Evolutionary conservation across 257 asterid genomes (phyloP), one percentile per base, ranked within the genome.

Genomic region (Ligustrum vulgare): DNA sequence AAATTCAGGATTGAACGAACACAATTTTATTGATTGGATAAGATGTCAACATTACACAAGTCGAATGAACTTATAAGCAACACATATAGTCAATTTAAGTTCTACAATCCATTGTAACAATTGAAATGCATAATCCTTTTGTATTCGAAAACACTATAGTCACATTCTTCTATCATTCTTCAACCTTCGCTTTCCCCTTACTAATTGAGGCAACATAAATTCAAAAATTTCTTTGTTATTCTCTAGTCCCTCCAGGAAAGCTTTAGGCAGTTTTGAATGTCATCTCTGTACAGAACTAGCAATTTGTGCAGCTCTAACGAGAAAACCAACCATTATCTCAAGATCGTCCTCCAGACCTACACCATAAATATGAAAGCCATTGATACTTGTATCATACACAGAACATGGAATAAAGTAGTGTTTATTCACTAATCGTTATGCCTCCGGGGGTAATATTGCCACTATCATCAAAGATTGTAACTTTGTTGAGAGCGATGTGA

Each of bases 361-460:
- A 32, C 58, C 35, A 3, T n/a, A 66, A 7, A 33, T 63, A 78
- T 54, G 60, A 34, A 67, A 71, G 10, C 22, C 10, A 39, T 37
- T 37, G 69, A 35, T 34, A 33, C 35, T 23, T 18, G 34, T 22
- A 34, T 34, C 36, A 18, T 11, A 64, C 39, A 66, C 56, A 49
- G 9, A 28, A 6, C 41, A 62, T 16, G 36, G 58, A 65, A 37
- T 28, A 20, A 71, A 11, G 51, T 58, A 47, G 70, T 15, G 69
- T 63, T 74, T 62, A 72, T 92, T 79, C 82, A 92, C 97, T 96
- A 41, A 90, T 87, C 78, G 96, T 83, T 39, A 92, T 93, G 16
- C 96, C 96, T 72, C 95, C 96, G 11, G 90, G 91, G 4, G 89
- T 89, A 69, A 92, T 83, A 71, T 86, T 89, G 67, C 96, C 96